A percentile compares a stretch with the other conserved stretches of the same genome.
Conservation (phyloP, 176 grass and related monocot species). For the barley (Hordeum vulgare) region DNA sequence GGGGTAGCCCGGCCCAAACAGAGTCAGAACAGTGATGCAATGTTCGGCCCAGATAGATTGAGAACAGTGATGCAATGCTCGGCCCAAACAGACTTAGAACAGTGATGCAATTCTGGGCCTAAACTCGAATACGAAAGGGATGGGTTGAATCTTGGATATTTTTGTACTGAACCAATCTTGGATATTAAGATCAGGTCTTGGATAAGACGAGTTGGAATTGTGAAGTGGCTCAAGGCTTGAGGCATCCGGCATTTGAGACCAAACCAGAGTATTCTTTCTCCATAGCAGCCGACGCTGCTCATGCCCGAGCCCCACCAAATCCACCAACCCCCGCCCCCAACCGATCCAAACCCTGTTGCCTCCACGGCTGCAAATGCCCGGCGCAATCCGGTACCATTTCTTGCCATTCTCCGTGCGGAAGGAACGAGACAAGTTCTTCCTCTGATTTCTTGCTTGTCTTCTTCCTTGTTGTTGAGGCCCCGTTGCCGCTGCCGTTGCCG, state of each 20-base stretch:
- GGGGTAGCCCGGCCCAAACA: too few species aligned
- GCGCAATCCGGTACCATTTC: slow-evolving; percentile 5
- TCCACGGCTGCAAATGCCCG: slow-evolving; percentile 23
- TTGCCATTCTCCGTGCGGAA: background rate
- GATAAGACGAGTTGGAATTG: background rate
- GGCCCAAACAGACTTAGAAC: too few species aligned
- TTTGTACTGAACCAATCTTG: background rate
- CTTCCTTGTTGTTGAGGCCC: background rate
- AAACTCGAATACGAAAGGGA: background rate
- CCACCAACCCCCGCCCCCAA: background rate
- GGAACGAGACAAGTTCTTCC: background rate
- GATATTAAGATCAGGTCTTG: background rate
- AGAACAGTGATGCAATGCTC: too few species aligned
- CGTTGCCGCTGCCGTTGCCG: background rate
- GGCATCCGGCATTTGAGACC: background rate
- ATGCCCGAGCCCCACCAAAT: slow-evolving; percentile 32
- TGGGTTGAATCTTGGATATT: background rate
- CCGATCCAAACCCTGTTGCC: background rate
- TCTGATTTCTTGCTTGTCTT: background rate
- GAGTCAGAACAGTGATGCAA: too few species aligned
- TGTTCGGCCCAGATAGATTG: too few species aligned
- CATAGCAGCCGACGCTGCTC: background rate
- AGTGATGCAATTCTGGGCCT: background rate
- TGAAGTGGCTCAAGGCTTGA: background rate
- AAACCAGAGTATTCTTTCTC: background rate